Percentiles rank a stretch among this genome's conserved stretches.
Conservation (phyloP, 2,329 filamentous ascomycete species). For the Tolypocladium guangdongense region DNA sequence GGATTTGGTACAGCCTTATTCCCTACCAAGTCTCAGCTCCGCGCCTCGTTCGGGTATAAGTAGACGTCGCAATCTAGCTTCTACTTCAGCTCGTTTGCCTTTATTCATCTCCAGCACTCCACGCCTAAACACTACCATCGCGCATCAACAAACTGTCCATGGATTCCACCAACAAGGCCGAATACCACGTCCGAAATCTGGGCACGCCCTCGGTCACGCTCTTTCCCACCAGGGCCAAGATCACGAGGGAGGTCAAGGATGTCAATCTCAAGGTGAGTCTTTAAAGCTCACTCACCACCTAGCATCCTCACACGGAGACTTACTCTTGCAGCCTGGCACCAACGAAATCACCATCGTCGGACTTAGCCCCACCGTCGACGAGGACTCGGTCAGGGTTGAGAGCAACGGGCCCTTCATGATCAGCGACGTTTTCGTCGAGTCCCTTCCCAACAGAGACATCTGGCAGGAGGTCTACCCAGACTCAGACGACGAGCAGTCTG, state of each 20-base stretch:
- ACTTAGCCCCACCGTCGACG: slow-evolving; percentile 42
- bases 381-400: slow-evolving; percentile 50
- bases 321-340: slow-evolving; percentile 31
- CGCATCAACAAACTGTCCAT: slow-evolving; percentile 6
- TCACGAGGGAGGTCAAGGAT: slow-evolving; percentile 48
- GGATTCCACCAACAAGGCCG: slow-evolving; percentile 29
- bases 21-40: too few relatives aligned
- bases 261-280: slow-evolving; percentile 23
- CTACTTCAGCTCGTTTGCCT: not conserved
- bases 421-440: slow-evolving; percentile 48
- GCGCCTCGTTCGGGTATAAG: too few relatives aligned
- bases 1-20: too few relatives aligned
- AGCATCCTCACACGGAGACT: not conserved
- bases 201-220: slow-evolving; percentile 51
- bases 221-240: slow-evolving; percentile 49
- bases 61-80: not conserved
- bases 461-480: slow-evolving; percentile 42
- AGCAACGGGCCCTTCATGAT: slow-evolving; percentile 41
- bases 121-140: too few relatives aligned
- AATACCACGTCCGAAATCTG: slow-evolving; percentile 46
- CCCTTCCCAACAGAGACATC: slow-evolving; percentile 39
- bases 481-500: slow-evolving; percentile 16
- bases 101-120: not conserved
- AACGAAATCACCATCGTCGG: slow-evolving; percentile 49
- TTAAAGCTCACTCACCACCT: not conserved